Evolutionary conservation across 2,329 filamentous ascomycete species (phyloP), one percentile per base, ranked within the genome.

Genomic region (Incumbomyces delicatus): DNA sequence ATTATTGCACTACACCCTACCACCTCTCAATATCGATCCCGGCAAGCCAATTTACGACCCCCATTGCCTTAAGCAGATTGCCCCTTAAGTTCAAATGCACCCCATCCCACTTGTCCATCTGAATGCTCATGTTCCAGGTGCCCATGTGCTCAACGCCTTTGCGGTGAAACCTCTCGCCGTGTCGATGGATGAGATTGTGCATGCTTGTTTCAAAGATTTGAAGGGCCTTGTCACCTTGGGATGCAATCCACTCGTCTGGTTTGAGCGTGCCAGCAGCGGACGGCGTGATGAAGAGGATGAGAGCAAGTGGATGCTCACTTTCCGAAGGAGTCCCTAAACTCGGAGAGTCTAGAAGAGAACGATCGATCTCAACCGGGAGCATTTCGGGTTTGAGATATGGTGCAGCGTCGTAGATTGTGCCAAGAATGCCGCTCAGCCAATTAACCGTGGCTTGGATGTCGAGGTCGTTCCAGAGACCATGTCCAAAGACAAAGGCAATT

Each of bases 361-460:
- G 29, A 18, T 11, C 3, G 10, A 3, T 27, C 22, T 35, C 31
- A 3, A 14, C 5, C 12, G 41, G 41, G 2, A 46, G 34, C 6
- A 10, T 30, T 32, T 34, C 16, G n/a, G 42, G 27, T n/a, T 14
- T 16, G 3, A 56, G 48, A 34, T 57, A 57, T 2, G 55, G 52
- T 1, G 55, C 52, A 16, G 36, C 40, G 70, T 90, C 94, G 72
- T 96, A 89, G 76, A 88, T 94, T 79, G 95, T 95, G 27, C 85
- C 85, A 44, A 87, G 75, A 46, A 85, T 83, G 60, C 81, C 81
- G 68, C 95, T 87, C 40, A 98, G 79, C 55, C 70, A 73, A 34
- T 63, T 58, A 4, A 66, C 48, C 1, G 67, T 65, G 27, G 63
- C 62, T 43, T 64, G 62, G 11, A 71, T 50, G 22, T 71, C 65